These are phyloP conservation scores for Chlorella sp. DNA, from an alignment of 139 green algal species.

Conservation along the genomic window DNA sequence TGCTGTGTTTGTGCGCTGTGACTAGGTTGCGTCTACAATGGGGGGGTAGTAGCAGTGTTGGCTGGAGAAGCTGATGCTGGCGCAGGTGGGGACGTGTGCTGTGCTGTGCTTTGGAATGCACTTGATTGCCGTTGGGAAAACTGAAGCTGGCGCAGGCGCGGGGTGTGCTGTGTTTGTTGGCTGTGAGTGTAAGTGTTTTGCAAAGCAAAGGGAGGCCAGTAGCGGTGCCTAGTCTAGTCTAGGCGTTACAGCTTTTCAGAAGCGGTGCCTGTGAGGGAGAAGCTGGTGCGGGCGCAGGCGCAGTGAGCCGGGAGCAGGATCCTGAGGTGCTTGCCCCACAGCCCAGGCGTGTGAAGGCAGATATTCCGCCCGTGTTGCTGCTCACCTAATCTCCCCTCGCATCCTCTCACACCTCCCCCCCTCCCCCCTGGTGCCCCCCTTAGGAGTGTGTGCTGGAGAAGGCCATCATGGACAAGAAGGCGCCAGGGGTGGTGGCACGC, in stretches of 20 bases:
- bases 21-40: too few species aligned
- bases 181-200: too few species aligned
- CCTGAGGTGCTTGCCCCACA: neutral
- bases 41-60: too few species aligned
- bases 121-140: too few species aligned
- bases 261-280: neutral
- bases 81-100: conserved; percentile 64
- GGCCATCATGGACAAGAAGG: conserved; percentile 81
- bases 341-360: too few species aligned
- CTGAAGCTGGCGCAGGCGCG: too few species aligned
- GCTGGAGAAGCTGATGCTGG: conserved; percentile 95
- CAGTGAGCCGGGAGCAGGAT: neutral
- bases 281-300: neutral
- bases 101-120: neutral
- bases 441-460: conserved; percentile 95
- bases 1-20: too few species aligned
- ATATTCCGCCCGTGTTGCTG: too few species aligned
- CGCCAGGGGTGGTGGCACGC: conserved; percentile 65
- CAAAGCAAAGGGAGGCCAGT: neutral
- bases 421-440: neutral
- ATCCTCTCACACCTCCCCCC: neutral
- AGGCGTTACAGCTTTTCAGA: too few species aligned
- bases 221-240: too few species aligned
- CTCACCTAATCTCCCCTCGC: too few species aligned
- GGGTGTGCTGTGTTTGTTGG: too few species aligned